Conservation (phyloP, 176 grass and related monocot species). For the Dendrocalamus sinicus region DNA sequence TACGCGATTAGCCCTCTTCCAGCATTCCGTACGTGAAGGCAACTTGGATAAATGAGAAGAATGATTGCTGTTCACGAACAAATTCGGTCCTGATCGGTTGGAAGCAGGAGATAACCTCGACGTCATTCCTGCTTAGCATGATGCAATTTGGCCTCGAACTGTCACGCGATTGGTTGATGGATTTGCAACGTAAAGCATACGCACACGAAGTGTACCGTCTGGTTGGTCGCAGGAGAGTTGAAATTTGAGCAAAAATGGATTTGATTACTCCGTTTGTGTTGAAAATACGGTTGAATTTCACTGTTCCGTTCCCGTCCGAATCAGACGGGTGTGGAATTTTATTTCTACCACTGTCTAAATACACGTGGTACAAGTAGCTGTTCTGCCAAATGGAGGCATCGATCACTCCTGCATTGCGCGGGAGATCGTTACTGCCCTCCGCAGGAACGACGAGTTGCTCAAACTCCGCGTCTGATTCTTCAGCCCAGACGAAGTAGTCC, state of each 20-base stretch:
- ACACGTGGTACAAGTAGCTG: not conserved
- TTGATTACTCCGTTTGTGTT: not conserved
- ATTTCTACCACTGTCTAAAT: not conserved
- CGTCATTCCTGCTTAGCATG: not conserved
- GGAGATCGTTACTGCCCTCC: not conserved
- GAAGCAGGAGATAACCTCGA: not conserved
- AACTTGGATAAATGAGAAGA: not conserved
- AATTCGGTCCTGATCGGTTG: not conserved
- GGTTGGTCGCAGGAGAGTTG: not conserved
- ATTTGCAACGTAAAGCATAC: not conserved
- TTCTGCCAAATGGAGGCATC: constrained; percentile 12
- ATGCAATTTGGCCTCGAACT: not conserved
- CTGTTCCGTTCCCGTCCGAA: not conserved
- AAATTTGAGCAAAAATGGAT: constrained; percentile 30
- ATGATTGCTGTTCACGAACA: not conserved
- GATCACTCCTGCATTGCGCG: not conserved
- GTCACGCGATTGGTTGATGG: not conserved
- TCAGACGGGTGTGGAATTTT: not conserved
- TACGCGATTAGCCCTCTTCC: not conserved
- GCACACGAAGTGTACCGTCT: not conserved
- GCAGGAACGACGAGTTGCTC: not conserved
- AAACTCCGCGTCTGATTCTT: not conserved
- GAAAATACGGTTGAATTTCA: not conserved
- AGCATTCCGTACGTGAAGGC: constrained; percentile 16
- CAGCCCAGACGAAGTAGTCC: constrained; percentile 4